Evolutionary conservation across 495 filamentous ascomycete species (phyloP).

Genomic region (Cenococcum geophilum): DNA sequence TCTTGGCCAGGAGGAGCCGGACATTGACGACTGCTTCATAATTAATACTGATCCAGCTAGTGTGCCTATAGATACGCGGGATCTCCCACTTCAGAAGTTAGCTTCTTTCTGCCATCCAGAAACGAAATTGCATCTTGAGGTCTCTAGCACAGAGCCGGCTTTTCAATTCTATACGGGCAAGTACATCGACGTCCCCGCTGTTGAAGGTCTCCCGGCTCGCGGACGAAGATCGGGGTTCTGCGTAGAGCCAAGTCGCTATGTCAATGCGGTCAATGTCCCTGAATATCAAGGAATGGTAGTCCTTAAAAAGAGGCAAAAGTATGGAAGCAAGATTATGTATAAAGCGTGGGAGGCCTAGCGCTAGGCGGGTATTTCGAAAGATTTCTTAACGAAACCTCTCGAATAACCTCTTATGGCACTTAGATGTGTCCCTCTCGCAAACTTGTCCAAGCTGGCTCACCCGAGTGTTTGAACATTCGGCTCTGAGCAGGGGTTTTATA

Average conservation of each 20-base stretch:
- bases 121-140: conserved; percentile 71
- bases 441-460: not conserved
- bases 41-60: conserved; percentile 55
- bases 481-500: not conserved
- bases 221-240: conserved; percentile 70
- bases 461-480: not conserved
- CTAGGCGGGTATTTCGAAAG: conserved; percentile 27
- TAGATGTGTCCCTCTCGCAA: not conserved
- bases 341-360: conserved; percentile 58
- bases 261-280: conserved; percentile 76
- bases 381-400: not conserved
- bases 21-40: conserved; percentile 89
- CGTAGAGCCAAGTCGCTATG: conserved; percentile 83
- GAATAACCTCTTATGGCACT: not conserved
- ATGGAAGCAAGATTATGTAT: conserved; percentile 72
- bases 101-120: conserved; percentile 63
- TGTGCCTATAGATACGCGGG: conserved; percentile 73
- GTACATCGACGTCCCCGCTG: conserved; percentile 68
- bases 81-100: conserved; percentile 53
- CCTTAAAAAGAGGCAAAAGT: conserved; percentile 71
- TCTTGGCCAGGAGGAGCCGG: conserved; percentile 58
- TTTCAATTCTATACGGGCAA: conserved; percentile 96
- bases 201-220: conserved; percentile 58
- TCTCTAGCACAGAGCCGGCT: conserved; percentile 83
- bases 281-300: conserved; percentile 73